phyloP scores from a whole-genome alignment of 805 yeast genomes.

The Soucietia sequanensis region DNA sequence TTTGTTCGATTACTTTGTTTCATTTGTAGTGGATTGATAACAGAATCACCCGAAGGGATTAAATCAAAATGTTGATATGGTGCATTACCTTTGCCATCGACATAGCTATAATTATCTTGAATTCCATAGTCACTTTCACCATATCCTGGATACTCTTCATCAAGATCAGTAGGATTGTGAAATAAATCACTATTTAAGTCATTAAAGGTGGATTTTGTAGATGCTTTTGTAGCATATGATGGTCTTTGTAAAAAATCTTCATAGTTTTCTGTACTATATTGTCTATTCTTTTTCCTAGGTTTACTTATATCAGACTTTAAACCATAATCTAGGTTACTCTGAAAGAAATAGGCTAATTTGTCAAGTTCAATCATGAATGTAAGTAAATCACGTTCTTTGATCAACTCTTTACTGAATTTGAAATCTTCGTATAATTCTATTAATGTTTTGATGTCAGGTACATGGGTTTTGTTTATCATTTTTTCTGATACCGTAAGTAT shows the following conservation, averaged over 20 bases:
- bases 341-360: slow-evolving; percentile 15
- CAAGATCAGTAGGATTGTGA: background rate
- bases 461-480: slow-evolving; percentile 2
- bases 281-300: background rate
- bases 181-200: slow-evolving; percentile 2
- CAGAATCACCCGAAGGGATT: background rate
- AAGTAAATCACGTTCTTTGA: slow-evolving; percentile 58
- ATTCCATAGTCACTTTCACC: slow-evolving; percentile 10
- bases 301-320: background rate
- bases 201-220: slow-evolving; percentile 1
- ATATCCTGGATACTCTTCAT: slow-evolving; percentile 7
- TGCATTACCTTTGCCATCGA: background rate
- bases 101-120: slow-evolving; percentile 2
- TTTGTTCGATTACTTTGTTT: background rate
- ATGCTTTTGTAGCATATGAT: background rate
- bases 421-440: slow-evolving; percentile 62
- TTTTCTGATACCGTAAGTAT: slow-evolving; percentile 9
- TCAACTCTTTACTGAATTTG: slow-evolving; percentile 62
- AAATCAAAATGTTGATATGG: background rate
- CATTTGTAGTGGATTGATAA: background rate
- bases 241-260: background rate
- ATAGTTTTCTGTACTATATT: background rate
- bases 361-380: slow-evolving; percentile 48
- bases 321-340: background rate
- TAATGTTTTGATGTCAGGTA: slow-evolving; percentile 10